Evolutionary conservation across 2,329 filamentous ascomycete species (phyloP), one percentile per base, ranked within the genome.

Genomic region (Grosmannia huntii): DNA sequence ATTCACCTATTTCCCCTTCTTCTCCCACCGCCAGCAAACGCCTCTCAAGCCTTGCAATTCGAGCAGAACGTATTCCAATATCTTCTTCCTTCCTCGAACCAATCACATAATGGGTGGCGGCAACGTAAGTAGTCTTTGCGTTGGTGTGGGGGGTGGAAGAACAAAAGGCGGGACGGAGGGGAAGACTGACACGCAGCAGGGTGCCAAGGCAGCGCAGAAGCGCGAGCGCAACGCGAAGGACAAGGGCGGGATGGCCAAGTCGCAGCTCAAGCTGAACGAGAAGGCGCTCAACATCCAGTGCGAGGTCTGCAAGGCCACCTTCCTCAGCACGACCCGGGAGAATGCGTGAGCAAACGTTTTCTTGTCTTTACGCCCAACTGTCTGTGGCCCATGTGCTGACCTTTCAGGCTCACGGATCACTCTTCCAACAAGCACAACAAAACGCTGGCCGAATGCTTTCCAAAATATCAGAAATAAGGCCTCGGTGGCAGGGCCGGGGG

Each of bases 401-500:
- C 12, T 23, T 28, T 7, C 62, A 85, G 82, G 62, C 80, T 90
- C 62, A 80, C 78, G 60, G 82, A 87, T 67, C 87, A 91, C 71
- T 85, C 87, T 62, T 69, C 73, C 63, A 89, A 89, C 73, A 90
- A 89, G 77, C 87, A 91, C 75, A 84, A 73, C 75, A 89, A 89
- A 76, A 77, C 78, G 49, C 75, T 89, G 31, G 69, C 77, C 55
- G 85, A 89, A 49, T 90, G 87, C 74, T 91, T 91, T 73, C 84
- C 84, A 21, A 71, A 63, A 56, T 79, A 74, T 63, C 65, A 68
- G 64, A 64, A 56, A 36, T 49, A n/a, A 31, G 27, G 14, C 21
- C 50, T 53, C 54, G 53, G 27, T 61, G 62, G 36, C 4, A 16
- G 36, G 36, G 12, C 16, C 4, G 36, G 14, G 36, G 36, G 14